Evolutionary conservation across 1,284 basidiomycete genomes (phyloP).

Genomic region (Exobasidium cylindrosporum): DNA sequence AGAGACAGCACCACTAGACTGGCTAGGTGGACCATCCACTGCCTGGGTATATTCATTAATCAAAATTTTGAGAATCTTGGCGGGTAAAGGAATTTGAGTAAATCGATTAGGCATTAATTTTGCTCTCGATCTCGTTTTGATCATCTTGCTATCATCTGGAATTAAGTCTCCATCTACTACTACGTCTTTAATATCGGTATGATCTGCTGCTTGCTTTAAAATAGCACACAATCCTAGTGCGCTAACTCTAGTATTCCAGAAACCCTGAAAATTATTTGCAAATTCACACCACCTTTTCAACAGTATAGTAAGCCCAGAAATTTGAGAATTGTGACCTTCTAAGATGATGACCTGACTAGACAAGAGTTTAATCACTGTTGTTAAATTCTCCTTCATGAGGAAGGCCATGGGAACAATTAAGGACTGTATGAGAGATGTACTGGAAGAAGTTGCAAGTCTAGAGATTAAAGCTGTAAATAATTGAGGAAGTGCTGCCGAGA

Average conservation of each 20-base stretch:
- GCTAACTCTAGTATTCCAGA: conserved; percentile 65
- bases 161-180: conserved; percentile 90
- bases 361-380: conserved; percentile 52
- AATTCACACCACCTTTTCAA: conserved; percentile 90
- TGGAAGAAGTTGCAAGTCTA: conserved; percentile 77
- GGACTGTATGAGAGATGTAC: conserved; percentile 75
- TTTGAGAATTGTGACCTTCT: conserved; percentile 2
- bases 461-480: conserved; percentile 77
- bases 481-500: conserved; percentile 78
- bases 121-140: conserved; percentile 90
- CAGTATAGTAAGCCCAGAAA: conserved; percentile 69
- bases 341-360: conserved; percentile 48
- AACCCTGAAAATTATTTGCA: conserved; percentile 86
- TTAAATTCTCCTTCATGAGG: conserved; percentile 77
- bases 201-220: conserved; percentile 66
- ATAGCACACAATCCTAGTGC: conserved; percentile 77
- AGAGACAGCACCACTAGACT: conserved; percentile 8
- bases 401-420: conserved; percentile 89
- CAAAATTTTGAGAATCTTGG: conserved; percentile 85
- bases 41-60: conserved; percentile 70
- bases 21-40: conserved; percentile 53
- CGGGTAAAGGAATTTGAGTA: conserved; percentile 77
- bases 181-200: conserved; percentile 63
- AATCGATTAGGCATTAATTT: conserved; percentile 80
- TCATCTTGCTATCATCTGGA: conserved; percentile 60